Conservation (phyloP, 176 grass and related monocot species). For the Carex parvula region DNA sequence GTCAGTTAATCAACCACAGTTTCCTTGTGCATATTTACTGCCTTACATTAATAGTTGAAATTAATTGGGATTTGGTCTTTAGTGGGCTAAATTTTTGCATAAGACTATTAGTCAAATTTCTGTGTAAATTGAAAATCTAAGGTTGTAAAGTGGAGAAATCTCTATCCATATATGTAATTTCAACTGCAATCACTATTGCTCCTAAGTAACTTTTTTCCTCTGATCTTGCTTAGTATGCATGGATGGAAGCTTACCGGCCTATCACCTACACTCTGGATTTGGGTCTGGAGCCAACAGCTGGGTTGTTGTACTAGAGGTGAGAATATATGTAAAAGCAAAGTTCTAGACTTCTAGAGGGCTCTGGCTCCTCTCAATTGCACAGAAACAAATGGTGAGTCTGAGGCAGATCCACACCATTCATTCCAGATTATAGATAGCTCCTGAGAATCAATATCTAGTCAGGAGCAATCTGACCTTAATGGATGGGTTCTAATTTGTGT, state of each 20-base stretch:
- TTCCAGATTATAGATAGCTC: slow-evolving; percentile 10
- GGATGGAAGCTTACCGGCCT: slow-evolving; percentile 91
- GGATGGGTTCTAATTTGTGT: background rate
- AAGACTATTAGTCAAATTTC: slow-evolving; percentile 1
- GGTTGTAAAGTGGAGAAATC: background rate
- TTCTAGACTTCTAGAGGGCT: background rate
- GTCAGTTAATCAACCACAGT: background rate
- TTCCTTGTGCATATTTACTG: background rate
- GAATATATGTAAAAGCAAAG: background rate
- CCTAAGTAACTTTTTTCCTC: background rate
- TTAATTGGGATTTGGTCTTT: slow-evolving; percentile 3
- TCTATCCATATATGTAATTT: background rate
- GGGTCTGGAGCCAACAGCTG: slow-evolving; percentile 90
- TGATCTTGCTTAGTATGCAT: slow-evolving; percentile 63
- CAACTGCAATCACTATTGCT: background rate
- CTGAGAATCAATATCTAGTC: background rate
- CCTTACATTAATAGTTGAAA: background rate
- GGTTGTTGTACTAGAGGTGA: slow-evolving; percentile 90
- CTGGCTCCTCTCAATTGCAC: background rate
- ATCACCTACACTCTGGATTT: slow-evolving; percentile 79
- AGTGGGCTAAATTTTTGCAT: slow-evolving; percentile 31
- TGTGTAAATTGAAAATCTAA: background rate
- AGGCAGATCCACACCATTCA: background rate
- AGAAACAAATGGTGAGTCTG: background rate
- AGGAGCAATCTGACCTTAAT: slow-evolving; percentile 11